Evolutionary conservation across 495 filamentous ascomycete species (phyloP), one percentile per base, ranked within the genome.

Genomic region (Pseudomonodictys pantanalensis): DNA sequence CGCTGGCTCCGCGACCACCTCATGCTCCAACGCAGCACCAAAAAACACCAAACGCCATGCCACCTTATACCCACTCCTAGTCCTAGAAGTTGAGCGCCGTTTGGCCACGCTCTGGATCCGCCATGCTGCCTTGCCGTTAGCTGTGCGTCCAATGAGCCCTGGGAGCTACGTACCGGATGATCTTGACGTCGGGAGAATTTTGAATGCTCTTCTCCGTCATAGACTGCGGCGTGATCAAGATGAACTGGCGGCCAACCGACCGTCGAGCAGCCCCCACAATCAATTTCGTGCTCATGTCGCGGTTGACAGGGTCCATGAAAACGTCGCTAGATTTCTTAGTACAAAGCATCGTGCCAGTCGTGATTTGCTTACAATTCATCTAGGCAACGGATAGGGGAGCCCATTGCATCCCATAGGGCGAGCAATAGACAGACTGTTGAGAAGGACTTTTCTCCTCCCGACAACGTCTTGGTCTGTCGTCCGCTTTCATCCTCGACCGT

Each of bases 231-330:
- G 95, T 97, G 69, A 99, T 99, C 7, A 99, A 79, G 59, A 99
- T 91, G 67, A 93, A 99, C 70, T 99, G 93, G 54, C 91, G 85
- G 10, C 92, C 89, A 39, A 92, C 85, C 2, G 90, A 88, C 46
- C 86, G 80, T 65, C 93, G 81, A 33, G 93, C 95, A 12, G 91
- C 89, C 54, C 79, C 77, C 66, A 95, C 89, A 67, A 99, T 92
- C 90, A 97, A 92, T 60, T 88, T 87, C 61, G 95, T 95, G 65
- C 89, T 92, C 66, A 95, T 88, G 51, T 89, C 91, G 42, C 93
- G 83, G 71, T 99, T 99, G 54, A 97, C 90, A 61, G 85, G 88
- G 67, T 99, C 93, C 93, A 99, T 99, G 76, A 95, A 99, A 38
- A 99, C 93, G 75, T 99, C 93, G 68, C 84, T 87, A 48, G 22